Evolutionary conservation across 1,284 basidiomycete genomes (phyloP).

Genomic region (Sporisorium scitamineum): DNA sequence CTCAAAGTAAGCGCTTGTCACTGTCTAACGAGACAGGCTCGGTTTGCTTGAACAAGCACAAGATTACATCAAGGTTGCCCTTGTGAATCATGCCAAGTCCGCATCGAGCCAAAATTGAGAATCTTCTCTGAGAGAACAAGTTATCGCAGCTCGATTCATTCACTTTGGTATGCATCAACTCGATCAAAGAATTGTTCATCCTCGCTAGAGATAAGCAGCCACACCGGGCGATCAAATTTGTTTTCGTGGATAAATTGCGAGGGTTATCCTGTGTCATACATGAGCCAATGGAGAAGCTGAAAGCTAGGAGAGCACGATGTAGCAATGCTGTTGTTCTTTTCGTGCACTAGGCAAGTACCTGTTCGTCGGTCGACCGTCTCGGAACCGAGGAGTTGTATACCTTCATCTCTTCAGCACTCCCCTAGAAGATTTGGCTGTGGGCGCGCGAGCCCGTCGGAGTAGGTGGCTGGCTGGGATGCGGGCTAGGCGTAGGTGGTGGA

Average conservation of each 20-base stretch:
- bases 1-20: no score
- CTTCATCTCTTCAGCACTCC: no score
- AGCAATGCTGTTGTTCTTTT: background rate
- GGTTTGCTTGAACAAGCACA: background rate
- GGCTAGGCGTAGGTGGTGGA: slow-evolving; percentile 44
- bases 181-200: background rate
- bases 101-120: no score
- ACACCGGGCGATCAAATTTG: background rate
- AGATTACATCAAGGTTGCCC: background rate
- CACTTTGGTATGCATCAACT: background rate
- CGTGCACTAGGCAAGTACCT: no score
- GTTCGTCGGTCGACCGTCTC: no score
- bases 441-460: slow-evolving; percentile 51
- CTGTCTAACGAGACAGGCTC: background rate
- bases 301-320: background rate
- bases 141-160: background rate
- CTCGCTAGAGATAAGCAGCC: background rate
- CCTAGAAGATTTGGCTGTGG: slow-evolving; percentile 18
- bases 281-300: background rate
- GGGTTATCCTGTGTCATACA: slow-evolving; percentile 6
- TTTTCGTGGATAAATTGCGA: slow-evolving; percentile 1
- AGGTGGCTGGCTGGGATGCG: slow-evolving; percentile 52
- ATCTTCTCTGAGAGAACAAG: background rate
- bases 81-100: background rate
- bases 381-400: background rate